These are phyloP conservation scores for Phlebiopsis flavidoalba DNA, from an alignment of 768 basidiomycete species.

Conservation along the genomic window DNA sequence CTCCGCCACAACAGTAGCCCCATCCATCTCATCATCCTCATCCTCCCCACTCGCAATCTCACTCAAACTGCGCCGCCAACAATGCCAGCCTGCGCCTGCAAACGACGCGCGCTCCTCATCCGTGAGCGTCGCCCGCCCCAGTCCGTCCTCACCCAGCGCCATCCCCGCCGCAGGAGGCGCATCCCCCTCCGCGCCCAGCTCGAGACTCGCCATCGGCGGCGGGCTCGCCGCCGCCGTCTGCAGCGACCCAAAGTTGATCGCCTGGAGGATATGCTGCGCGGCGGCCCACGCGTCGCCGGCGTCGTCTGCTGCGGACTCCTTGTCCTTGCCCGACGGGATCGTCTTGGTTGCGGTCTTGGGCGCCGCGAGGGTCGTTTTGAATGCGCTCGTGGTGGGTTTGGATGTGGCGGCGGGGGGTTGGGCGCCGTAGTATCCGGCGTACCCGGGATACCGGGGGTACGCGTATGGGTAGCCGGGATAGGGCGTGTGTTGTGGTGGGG, in stretches of 20 bases:
- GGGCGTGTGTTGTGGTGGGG: constrained; percentile 25
- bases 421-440: constrained; percentile 23
- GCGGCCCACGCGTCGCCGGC: constrained; percentile 70
- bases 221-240: constrained; percentile 7
- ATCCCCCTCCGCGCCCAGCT: constrained; percentile 10
- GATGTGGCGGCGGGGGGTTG: constrained; percentile 3
- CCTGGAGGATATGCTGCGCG: constrained; percentile 71
- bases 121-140: constrained; percentile 24
- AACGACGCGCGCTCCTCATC: constrained; percentile 52
- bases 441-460: constrained; percentile 28
- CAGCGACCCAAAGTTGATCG: constrained; percentile 61
- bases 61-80: constrained; percentile 67
- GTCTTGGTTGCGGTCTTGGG: constrained; percentile 4
- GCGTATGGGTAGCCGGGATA: constrained; percentile 37
- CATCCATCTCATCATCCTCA: constrained; percentile 19
- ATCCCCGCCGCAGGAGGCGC: constrained; percentile 8
- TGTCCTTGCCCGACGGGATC: neutral
- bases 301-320: constrained; percentile 29
- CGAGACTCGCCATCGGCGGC: constrained; percentile 10
- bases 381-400: neutral
- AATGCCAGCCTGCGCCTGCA: constrained; percentile 66
- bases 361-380: neutral
- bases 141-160: constrained; percentile 8
- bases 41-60: constrained; percentile 48
- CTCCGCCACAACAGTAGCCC: neutral